Evolutionary conservation across 176 grass and related monocot species (phyloP).

Genomic region (Ensete ventricosum): DNA sequence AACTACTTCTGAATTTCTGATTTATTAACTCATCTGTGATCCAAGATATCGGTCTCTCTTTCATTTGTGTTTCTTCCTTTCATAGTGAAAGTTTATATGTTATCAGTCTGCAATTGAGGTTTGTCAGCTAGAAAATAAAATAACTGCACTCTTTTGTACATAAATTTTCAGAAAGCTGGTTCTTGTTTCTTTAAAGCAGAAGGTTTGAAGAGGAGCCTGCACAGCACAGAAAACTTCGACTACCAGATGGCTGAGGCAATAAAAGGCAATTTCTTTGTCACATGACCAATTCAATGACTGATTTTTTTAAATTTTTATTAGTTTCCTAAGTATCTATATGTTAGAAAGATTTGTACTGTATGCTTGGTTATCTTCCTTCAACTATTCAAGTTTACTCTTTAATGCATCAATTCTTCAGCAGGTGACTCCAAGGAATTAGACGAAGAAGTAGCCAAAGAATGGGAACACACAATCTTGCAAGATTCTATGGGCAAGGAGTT

Average conservation of each 20-base stretch:
- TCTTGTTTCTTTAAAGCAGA: constrained; percentile 60
- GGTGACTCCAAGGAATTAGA: constrained; percentile 89
- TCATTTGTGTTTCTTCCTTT: too few species aligned
- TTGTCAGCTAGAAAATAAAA: constrained; percentile 23
- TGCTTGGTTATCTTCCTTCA: constrained; percentile 18
- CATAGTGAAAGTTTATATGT: too few species aligned
- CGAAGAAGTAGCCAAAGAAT: constrained; percentile 92
- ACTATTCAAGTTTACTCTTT: neutral
- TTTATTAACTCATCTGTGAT: too few species aligned
- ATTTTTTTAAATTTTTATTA: constrained; percentile 2
- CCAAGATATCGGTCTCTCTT: too few species aligned
- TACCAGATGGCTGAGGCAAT: constrained; percentile 61
- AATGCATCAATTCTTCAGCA: constrained; percentile 17
- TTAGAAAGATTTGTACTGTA: neutral
- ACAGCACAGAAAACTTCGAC: constrained; percentile 77
- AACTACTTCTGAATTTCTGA: too few species aligned
- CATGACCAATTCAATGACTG: constrained; percentile 1
- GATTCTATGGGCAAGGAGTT: constrained; percentile 91
- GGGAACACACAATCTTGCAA: constrained; percentile 96
- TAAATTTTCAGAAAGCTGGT: constrained; percentile 58
- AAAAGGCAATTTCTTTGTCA: constrained; percentile 45
- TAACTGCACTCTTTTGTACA: constrained; percentile 2
- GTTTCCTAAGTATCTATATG: constrained; percentile 13
- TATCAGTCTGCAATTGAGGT: neutral
- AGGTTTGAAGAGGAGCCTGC: constrained; percentile 93